Conservation (phyloP, 2,329 filamentous ascomycete species). For the Claviceps fusiformis region DNA sequence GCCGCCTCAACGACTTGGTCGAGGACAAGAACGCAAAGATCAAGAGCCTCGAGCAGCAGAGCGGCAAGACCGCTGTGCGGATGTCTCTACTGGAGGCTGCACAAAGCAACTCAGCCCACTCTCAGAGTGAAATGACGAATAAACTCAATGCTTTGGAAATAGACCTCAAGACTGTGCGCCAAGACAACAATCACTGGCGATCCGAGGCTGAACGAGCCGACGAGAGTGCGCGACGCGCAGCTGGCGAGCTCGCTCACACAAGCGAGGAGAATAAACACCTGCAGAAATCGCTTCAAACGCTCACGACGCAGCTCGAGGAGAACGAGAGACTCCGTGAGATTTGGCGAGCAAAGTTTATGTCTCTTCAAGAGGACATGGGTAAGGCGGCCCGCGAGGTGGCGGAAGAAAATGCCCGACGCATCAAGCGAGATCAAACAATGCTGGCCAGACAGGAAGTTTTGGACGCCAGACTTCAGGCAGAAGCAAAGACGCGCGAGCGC, state of each 20-base stretch:
- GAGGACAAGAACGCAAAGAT: slow-evolving; percentile 59
- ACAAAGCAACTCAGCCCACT: slow-evolving; percentile 43
- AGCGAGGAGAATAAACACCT: slow-evolving; percentile 57
- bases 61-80: slow-evolving; percentile 43
- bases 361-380: slow-evolving; percentile 77
- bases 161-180: slow-evolving; percentile 40
- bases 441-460: slow-evolving; percentile 69
- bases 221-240: slow-evolving; percentile 34
- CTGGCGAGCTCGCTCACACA: slow-evolving; percentile 33
- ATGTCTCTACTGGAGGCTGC: slow-evolving; percentile 55
- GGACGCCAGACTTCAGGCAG: slow-evolving; percentile 62
- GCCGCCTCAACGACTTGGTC: slow-evolving; percentile 49
- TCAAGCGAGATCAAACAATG: slow-evolving; percentile 65
- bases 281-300: slow-evolving; percentile 56
- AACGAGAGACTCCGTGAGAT: slow-evolving; percentile 71
- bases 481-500: slow-evolving; percentile 55
- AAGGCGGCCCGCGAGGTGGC: slow-evolving; percentile 65
- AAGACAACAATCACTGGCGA: slow-evolving; percentile 48
- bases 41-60: slow-evolving; percentile 42
- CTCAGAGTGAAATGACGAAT: slow-evolving; percentile 40
- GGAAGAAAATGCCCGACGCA: slow-evolving; percentile 67
- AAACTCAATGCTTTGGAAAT: slow-evolving; percentile 38
- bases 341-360: slow-evolving; percentile 73
- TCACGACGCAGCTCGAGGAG: slow-evolving; percentile 71
- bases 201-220: slow-evolving; percentile 46